Evolutionary conservation across 2,329 filamentous ascomycete species (phyloP).

Genomic region (Phialophora macrospora): DNA sequence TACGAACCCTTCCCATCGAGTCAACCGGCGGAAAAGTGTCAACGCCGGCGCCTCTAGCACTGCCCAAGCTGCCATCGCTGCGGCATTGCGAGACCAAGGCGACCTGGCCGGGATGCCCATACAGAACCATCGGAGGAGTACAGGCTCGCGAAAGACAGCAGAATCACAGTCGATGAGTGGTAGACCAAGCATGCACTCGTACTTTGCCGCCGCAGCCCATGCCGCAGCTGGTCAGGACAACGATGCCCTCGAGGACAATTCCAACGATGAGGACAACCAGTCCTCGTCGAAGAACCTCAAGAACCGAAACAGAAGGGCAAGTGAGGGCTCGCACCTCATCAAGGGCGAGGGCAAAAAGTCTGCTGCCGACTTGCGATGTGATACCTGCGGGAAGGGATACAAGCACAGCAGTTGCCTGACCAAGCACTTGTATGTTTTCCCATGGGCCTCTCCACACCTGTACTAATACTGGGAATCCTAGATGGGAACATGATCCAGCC

Average conservation of each 20-base stretch:
- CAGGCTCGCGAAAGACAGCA: constrained; percentile 64
- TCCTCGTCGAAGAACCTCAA: constrained; percentile 54
- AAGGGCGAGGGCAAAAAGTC: constrained; percentile 81
- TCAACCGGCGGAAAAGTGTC: constrained; percentile 93
- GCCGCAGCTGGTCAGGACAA: constrained; percentile 48
- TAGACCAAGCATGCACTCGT: constrained; percentile 49
- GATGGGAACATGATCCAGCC: constrained; percentile 99
- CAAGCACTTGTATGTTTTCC: constrained; percentile 93
- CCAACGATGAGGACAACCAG: constrained; percentile 50
- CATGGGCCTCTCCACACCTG: constrained; percentile 37
- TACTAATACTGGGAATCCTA: constrained; percentile 54
- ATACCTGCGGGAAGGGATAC: constrained; percentile 99
- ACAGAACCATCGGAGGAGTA: constrained; percentile 64
- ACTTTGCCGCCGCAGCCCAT: constrained; percentile 46
- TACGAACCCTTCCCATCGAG: constrained; percentile 79
- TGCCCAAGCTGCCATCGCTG: constrained; percentile 69
- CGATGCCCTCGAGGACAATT: constrained; percentile 38
- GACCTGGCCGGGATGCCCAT: constrained; percentile 65
- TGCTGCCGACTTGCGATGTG: constrained; percentile 87
- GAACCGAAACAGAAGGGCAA: constrained; percentile 68
- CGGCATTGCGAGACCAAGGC: constrained; percentile 69
- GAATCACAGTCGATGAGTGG: constrained; percentile 46
- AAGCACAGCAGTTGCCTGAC: constrained; percentile 99
- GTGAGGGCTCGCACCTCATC: constrained; percentile 80
- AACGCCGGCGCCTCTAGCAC: constrained; percentile 75